Evolutionary conservation across 1,284 basidiomycete genomes (phyloP), one percentile per base, ranked within the genome.

Genomic region (Neonothopanus nambi): DNA sequence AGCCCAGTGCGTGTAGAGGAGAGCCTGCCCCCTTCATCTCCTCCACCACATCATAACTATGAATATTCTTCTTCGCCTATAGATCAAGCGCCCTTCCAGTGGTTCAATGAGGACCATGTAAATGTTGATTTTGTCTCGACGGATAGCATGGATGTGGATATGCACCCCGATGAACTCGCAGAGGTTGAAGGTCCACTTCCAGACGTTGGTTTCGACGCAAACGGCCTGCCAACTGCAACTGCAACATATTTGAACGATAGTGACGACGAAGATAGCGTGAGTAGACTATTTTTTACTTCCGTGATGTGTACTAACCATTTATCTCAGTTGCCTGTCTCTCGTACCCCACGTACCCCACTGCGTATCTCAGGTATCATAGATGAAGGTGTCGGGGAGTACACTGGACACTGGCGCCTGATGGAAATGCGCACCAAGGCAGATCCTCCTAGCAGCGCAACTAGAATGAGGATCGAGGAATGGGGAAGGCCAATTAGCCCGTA

Each of bases 401-500:
- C 85, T 1, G 87, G 85, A 3, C 74, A 70, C 39, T 89, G 79
- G 69, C 78, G 68, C 61, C 72, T 76, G 49, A 61, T 82, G 55
- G 70, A 64, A 8, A 74, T 85, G 4, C 80, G 76, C 13, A 87
- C 82, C 13, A 89, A 87, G 69, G 67, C 66, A n/a, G 87, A 86
- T 58, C 85, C 87, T 1, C 83, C 85, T 2, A 83, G 78, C 53
- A 84, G 80, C 58, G 70, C 68, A 13, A 82, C 81, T 11, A 70
- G 68, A 37, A 70, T 65, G 13, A 71, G 78, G 37, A 77, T 77
- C 65, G 78, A 81, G 35, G 67, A 72, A 21, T 89, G 87, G 87
- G 86, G 87, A 1, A 73, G 81, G 11, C 86, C 85, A 2, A 77
- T 83, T 38, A 88, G 85, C 53, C 87, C 87, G 0, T 87, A 76